Evolutionary conservation across 1,284 basidiomycete genomes (phyloP).

Genomic region (Thecaphora thlaspeos): DNA sequence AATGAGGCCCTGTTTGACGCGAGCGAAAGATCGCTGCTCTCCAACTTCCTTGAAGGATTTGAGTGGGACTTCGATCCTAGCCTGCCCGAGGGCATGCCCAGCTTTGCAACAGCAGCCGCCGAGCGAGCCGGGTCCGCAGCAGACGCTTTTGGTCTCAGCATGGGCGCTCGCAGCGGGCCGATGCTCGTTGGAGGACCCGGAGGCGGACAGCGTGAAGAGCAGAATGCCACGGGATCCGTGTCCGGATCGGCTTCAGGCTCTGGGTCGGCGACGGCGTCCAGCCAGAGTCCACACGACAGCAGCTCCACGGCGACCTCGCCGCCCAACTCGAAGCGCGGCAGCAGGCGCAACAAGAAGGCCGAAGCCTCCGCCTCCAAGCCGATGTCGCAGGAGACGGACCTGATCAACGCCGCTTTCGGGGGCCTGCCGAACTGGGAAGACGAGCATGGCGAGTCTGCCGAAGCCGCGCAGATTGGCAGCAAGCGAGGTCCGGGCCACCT

Average conservation of each 20-base stretch:
- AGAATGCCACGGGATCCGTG: background rate
- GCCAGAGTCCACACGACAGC: constrained; percentile 34
- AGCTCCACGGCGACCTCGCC: constrained; percentile 35
- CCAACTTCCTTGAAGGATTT: constrained; percentile 48
- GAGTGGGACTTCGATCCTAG: constrained; percentile 52
- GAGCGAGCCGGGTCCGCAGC: constrained; percentile 27
- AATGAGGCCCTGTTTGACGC: constrained; percentile 38
- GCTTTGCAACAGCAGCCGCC: constrained; percentile 44
- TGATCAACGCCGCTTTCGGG: constrained; percentile 32
- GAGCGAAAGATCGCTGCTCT: constrained; percentile 37
- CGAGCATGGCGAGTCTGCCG: constrained; percentile 2
- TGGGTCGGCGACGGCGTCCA: constrained; percentile 29
- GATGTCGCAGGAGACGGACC: constrained; percentile 23
- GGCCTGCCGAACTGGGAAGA: constrained; percentile 16
- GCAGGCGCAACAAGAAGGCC: constrained; percentile 10
- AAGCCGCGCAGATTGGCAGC: constrained; percentile 17
- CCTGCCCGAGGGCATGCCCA: constrained; percentile 47
- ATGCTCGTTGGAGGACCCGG: too few relatives aligned
- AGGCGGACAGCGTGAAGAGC: constrained; percentile 12
- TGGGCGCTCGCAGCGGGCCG: too few relatives aligned
- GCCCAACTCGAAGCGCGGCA: constrained; percentile 17
- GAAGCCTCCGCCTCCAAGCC: constrained; percentile 26
- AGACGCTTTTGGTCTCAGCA: constrained; percentile 24
- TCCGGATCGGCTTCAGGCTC: constrained; percentile 24
- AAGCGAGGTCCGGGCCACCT: constrained; percentile 28